Evolutionary conservation across 1,284 basidiomycete genomes (phyloP), one percentile per base, ranked within the genome.

Genomic region (Hemileia vastatrix): DNA sequence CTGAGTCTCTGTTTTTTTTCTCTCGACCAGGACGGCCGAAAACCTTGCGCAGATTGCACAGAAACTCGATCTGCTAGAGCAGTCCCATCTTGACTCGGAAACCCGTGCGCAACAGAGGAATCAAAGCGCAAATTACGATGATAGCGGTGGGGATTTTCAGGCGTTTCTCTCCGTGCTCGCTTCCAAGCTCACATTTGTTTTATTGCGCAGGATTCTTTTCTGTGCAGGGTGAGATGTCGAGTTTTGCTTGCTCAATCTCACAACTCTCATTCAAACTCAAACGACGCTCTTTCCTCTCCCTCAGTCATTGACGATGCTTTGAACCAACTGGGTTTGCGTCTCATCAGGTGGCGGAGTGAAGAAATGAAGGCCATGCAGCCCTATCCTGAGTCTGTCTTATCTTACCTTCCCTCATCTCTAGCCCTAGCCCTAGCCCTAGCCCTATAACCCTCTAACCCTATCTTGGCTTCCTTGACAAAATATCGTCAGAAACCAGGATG

Each of bases 321-420:
- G 54, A 81, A 86, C 71, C 85, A 91, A 1, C 91, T 87, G 83
- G 86, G 87, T 2, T 76, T 94, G 61, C 85, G 82, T 21, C 83
- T 94, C 44, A 81, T 86, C 8, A 81, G 88, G 64, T 96, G 92
- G 92, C 81, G 88, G 60, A 86, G 86, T 67, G 85, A 89, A 76
- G 83, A 83, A 33, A 88, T 94, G 86, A 80, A 81, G 9, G 79
- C 82, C 3, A 84, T 85, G 75, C 89, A 92, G 63, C 79, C 83
- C 66, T 78, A 78, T 52, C 90, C 91, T 8, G 84, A 93, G 89
- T 90, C 74, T 69, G 84, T 73, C 24, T 50, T 62, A 45, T 48
- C 45, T 5, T 40, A 6, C 15, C 49, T n/a, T 55, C 24, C 56
- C 24, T 19, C 27, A n/a, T 51, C 1, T 32, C 13, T 11, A n/a